These are phyloP conservation scores for Paramecium octaurelia DNA, from an alignment of 73 alveolate genomes.

Conservation along the genomic window DNA sequence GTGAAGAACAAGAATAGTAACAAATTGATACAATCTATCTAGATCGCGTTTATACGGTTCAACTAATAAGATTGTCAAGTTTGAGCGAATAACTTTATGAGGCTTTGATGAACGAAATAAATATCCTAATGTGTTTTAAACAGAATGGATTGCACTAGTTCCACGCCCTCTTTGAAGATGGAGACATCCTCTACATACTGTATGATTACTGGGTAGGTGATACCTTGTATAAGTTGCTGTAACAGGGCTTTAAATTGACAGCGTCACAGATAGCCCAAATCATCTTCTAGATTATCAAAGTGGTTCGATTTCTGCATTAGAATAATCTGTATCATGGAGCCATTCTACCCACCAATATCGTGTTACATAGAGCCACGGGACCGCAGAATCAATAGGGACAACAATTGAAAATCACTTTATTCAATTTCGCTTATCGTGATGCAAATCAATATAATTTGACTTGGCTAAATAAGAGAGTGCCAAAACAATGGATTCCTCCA, in stretches of 20 bases:
- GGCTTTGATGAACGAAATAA: constrained; percentile 47
- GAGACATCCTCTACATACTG: background rate
- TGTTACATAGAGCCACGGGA: background rate
- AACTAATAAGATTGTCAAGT: background rate
- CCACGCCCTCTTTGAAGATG: constrained; percentile 18
- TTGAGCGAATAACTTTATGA: background rate
- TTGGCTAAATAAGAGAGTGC: background rate
- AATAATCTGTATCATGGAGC: constrained; percentile 29
- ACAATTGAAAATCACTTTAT: background rate
- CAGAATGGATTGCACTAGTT: background rate
- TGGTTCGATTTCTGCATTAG: background rate
- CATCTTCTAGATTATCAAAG: background rate
- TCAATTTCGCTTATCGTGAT: background rate
- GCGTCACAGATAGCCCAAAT: background rate
- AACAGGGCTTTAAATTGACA: background rate
- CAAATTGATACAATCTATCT: background rate
- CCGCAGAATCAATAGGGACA: background rate
- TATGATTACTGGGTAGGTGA: constrained; percentile 47
- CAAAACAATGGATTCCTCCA: constrained; percentile 36
- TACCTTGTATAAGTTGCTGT: background rate
- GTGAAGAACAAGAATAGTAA: constrained; percentile 28
- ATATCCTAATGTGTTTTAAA: constrained; percentile 24
- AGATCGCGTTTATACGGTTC: constrained; percentile 20
- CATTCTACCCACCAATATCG: background rate
- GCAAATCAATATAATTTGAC: background rate